phyloP scores from a whole-genome alignment of 306 rosid genomes.

The Sphenostylis stenocarpa region DNA sequence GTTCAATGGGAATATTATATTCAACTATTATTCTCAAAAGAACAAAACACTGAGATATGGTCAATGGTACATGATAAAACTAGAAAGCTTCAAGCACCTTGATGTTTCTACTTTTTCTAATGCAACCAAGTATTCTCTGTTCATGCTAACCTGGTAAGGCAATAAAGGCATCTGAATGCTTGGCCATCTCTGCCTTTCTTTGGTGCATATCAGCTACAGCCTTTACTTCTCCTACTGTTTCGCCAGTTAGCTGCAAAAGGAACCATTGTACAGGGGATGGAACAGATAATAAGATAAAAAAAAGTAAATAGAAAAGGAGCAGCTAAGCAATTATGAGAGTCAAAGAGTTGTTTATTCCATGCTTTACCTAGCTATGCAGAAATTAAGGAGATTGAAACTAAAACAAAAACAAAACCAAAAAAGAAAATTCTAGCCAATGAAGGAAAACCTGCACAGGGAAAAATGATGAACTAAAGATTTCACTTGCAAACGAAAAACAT shows the following conservation, averaged over 20 bases:
- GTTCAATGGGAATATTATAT: conserved; percentile 5
- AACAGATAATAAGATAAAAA: conserved; percentile 38
- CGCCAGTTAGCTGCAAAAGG: conserved; percentile 88
- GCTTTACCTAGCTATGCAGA: conserved; percentile 33
- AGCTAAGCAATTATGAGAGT: conserved; percentile 39
- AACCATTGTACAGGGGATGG: conserved; percentile 26
- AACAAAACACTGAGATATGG: conserved; percentile 36
- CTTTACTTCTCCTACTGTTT: conserved; percentile 97
- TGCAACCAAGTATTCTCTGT: conserved; percentile 21
- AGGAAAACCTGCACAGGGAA: conserved; percentile 35
- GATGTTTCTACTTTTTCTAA: conserved; percentile 29
- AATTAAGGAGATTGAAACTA: conserved; percentile 16
- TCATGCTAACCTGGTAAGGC: conserved; percentile 88
- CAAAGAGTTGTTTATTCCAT: conserved; percentile 39
- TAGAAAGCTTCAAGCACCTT: conserved; percentile 40
- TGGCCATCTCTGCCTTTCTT: conserved; percentile 99
- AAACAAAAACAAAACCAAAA: not conserved
- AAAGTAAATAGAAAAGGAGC: conserved; percentile 35
- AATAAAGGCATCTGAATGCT: conserved; percentile 98
- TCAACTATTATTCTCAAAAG: conserved; percentile 24
- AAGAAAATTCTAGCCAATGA: conserved; percentile 37
- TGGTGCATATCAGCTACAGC: conserved; percentile 99
- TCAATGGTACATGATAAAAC: conserved; percentile 44
- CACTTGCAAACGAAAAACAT: conserved; percentile 4
- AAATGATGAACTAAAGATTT: conserved; percentile 25